phyloP scores from a whole-genome alignment of 208 protist species.

The Naegleria gruberi region DNA sequence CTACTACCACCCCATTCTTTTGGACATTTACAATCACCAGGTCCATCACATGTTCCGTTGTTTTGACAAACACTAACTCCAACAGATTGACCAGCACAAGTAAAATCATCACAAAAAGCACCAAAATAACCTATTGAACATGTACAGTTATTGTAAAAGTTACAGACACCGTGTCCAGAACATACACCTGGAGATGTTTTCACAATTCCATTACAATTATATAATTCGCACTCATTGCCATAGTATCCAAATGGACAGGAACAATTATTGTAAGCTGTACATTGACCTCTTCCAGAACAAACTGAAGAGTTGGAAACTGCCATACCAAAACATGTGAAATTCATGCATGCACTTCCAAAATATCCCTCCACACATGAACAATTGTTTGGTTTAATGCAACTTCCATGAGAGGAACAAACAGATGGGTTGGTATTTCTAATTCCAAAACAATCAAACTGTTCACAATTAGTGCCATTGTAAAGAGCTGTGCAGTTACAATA shows the following conservation, averaged over 20 bases:
- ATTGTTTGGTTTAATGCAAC: background rate
- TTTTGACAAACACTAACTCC: background rate
- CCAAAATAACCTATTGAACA: background rate
- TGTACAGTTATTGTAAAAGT: background rate
- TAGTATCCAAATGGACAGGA: background rate
- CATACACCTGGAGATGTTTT: background rate
- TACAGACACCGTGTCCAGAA: background rate
- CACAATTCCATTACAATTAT: background rate
- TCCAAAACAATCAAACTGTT: background rate
- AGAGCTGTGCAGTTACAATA: background rate
- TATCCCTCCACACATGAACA: background rate
- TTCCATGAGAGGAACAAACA: background rate
- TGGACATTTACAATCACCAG: background rate
- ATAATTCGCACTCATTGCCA: background rate
- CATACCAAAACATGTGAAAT: background rate
- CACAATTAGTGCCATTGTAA: background rate
- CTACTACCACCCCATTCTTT: background rate
- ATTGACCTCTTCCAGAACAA: background rate
- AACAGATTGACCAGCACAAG: background rate
- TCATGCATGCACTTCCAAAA: background rate
- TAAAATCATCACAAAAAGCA: background rate
- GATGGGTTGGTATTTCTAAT: background rate
- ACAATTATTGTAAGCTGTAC: background rate
- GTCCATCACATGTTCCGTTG: background rate
- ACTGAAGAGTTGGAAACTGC: background rate